Evolutionary conservation across 2,329 filamentous ascomycete genomes (phyloP).

Genomic region (Hymenoscyphus salicellus): DNA sequence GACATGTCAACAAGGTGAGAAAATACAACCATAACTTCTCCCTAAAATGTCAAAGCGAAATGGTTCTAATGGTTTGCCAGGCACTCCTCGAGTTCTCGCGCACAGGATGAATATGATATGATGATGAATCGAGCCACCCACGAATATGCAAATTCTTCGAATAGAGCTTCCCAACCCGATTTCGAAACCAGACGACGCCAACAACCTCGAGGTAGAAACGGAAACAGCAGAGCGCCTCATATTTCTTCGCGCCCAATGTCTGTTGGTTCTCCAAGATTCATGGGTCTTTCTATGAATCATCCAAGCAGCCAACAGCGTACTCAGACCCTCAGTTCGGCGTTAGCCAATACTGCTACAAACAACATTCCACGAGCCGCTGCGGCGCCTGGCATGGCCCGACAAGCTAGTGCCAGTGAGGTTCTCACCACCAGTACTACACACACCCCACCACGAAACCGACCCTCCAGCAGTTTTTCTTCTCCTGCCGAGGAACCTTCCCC

Average conservation of each 20-base stretch:
- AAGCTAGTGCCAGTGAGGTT: conserved; percentile 4
- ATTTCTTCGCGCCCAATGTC: conserved; percentile 24
- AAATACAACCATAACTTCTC: background rate
- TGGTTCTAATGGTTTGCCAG: background rate
- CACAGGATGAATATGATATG: conserved; percentile 19
- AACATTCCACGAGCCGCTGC: conserved; percentile 10
- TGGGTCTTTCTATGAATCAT: conserved; percentile 10
- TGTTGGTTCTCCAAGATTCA: conserved; percentile 25
- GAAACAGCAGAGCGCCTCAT: conserved; percentile 21
- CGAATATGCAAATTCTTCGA: background rate
- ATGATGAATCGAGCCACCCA: conserved; percentile 7
- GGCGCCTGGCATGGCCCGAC: conserved; percentile 12
- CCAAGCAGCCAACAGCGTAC: conserved; percentile 11
- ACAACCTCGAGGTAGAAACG: conserved; percentile 24
- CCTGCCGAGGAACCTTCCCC: conserved; percentile 14
- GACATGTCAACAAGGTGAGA: conserved; percentile 9
- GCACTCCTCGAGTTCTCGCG: background rate
- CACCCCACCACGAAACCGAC: conserved; percentile 5
- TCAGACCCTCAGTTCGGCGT: background rate
- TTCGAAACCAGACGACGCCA: conserved; percentile 27
- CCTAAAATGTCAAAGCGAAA: background rate
- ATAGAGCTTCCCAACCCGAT: conserved; percentile 19
- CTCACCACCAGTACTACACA: background rate
- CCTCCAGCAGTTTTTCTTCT: conserved; percentile 4
- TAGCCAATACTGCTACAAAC: background rate